Evolutionary conservation across 2,329 filamentous ascomycete genomes (phyloP).

Genomic region (Chaetomiaceae sp.): DNA sequence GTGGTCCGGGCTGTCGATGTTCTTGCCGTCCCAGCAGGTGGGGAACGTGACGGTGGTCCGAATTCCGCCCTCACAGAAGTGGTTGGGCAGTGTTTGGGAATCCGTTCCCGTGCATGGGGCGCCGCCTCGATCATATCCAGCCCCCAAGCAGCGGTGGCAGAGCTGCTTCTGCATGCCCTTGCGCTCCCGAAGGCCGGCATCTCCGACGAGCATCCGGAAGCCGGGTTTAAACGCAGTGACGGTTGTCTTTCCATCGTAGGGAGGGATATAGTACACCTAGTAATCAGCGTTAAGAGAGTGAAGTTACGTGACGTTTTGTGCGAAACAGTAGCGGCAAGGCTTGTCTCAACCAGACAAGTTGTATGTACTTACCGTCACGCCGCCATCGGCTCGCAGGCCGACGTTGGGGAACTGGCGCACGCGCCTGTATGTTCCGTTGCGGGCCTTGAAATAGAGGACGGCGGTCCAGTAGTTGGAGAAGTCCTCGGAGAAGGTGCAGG

Average conservation of each 20-base stretch:
- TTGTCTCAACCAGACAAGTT: too few species aligned
- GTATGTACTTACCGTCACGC: too few species aligned
- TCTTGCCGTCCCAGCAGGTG: slow-evolving; percentile 52
- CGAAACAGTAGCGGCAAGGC: too few species aligned
- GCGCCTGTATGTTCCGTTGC: slow-evolving; percentile 26
- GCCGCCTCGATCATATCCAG: slow-evolving; percentile 37
- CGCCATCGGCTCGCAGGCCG: slow-evolving; percentile 24
- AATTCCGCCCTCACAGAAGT: slow-evolving; percentile 38
- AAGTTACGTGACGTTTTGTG: too few species aligned
- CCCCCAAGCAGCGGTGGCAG: slow-evolving; percentile 40
- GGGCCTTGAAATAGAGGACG: slow-evolving; percentile 26
- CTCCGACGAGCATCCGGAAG: slow-evolving; percentile 42
- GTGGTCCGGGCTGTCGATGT: slow-evolving; percentile 46
- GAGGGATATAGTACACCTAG: slow-evolving; percentile 30
- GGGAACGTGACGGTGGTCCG: slow-evolving; percentile 42
- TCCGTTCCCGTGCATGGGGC: slow-evolving; percentile 36
- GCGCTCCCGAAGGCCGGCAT: slow-evolving; percentile 28
- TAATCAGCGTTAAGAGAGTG: too few species aligned
- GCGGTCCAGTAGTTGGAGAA: slow-evolving; percentile 30
- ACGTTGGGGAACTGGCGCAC: slow-evolving; percentile 24
- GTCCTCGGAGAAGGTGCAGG: slow-evolving; percentile 27
- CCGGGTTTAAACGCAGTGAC: slow-evolving; percentile 43
- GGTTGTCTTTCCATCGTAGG: slow-evolving; percentile 32
- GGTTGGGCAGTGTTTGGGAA: slow-evolving; percentile 36
- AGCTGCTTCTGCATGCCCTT: slow-evolving; percentile 36